These are phyloP conservation scores for Kodamaea leandrae DNA, from an alignment of 805 yeast species.

Conservation along the genomic window DNA sequence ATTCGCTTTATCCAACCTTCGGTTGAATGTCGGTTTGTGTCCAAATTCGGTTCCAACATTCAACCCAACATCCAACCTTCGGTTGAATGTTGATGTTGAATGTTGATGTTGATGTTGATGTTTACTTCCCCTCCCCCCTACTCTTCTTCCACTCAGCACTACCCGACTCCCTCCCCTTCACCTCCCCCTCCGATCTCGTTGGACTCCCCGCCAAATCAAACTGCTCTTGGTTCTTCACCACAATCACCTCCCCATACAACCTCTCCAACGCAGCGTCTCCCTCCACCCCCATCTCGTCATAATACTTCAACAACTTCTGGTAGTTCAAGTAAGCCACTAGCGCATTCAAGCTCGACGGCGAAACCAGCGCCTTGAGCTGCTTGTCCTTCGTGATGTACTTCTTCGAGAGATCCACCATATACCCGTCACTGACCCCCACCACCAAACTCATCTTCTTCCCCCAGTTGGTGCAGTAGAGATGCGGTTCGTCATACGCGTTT, in stretches of 20 bases:
- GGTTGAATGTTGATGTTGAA: no score
- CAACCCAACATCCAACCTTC: neutral
- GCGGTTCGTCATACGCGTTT: constrained; percentile 77
- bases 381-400: constrained; percentile 55
- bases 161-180: constrained; percentile 71
- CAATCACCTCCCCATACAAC: constrained; percentile 35
- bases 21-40: no score
- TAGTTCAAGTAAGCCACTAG: constrained; percentile 38
- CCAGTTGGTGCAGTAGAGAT: constrained; percentile 80
- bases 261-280: constrained; percentile 14
- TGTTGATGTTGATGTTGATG: neutral
- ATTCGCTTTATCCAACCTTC: no score
- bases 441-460: constrained; percentile 91
- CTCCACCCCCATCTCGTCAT: neutral
- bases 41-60: neutral
- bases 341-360: constrained; percentile 39
- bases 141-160: constrained; percentile 67
- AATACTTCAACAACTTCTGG: constrained; percentile 17
- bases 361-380: constrained; percentile 36
- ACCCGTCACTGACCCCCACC: constrained; percentile 62
- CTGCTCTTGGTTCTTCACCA: constrained; percentile 36
- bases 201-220: constrained; percentile 14
- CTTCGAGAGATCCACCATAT: constrained; percentile 64
- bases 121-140: constrained; percentile 62
- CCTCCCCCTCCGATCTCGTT: constrained; percentile 2